Evolutionary conservation across 2,329 filamentous ascomycete genomes (phyloP).

Genomic region (Knoxdaviesia proteae): DNA sequence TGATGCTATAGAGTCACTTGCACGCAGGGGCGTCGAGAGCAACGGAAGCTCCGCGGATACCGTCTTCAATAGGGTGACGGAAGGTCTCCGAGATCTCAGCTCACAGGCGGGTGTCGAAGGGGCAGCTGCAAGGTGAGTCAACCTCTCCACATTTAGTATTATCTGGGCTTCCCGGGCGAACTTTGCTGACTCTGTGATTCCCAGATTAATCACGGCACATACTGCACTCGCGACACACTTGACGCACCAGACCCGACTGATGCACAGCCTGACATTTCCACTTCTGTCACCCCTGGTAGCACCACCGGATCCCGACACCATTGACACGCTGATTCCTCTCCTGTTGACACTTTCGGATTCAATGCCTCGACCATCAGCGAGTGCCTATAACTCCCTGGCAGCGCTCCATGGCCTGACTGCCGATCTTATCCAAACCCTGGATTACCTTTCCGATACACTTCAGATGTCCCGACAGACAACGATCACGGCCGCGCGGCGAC

Average conservation of each 20-base stretch:
- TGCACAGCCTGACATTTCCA: conserved; percentile 52
- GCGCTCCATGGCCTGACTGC: conserved; percentile 49
- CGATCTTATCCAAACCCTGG: conserved; percentile 60
- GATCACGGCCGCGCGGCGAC: conserved; percentile 54
- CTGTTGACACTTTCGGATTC: conserved; percentile 42
- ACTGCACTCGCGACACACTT: conserved; percentile 56
- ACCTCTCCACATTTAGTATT: not conserved
- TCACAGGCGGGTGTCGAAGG: conserved; percentile 54
- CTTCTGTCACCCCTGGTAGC: conserved; percentile 48
- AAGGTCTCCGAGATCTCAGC: conserved; percentile 49
- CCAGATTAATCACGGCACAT: conserved; percentile 54
- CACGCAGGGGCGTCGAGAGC: conserved; percentile 42
- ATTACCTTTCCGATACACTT: conserved; percentile 71
- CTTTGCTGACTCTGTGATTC: not conserved
- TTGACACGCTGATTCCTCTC: conserved; percentile 49
- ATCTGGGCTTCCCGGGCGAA: not conserved
- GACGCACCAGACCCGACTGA: conserved; percentile 50
- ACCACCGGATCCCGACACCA: conserved; percentile 39
- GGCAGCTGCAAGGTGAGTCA: conserved; percentile 43
- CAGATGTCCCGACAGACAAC: conserved; percentile 89
- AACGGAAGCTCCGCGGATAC: conserved; percentile 44
- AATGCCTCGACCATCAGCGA: conserved; percentile 43
- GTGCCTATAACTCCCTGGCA: conserved; percentile 43
- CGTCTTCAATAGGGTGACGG: conserved; percentile 47
- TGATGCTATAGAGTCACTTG: conserved; percentile 51